phyloP scores from a whole-genome alignment of 2,329 filamentous ascomycete species.

The Trichoderma cornu-damae region DNA sequence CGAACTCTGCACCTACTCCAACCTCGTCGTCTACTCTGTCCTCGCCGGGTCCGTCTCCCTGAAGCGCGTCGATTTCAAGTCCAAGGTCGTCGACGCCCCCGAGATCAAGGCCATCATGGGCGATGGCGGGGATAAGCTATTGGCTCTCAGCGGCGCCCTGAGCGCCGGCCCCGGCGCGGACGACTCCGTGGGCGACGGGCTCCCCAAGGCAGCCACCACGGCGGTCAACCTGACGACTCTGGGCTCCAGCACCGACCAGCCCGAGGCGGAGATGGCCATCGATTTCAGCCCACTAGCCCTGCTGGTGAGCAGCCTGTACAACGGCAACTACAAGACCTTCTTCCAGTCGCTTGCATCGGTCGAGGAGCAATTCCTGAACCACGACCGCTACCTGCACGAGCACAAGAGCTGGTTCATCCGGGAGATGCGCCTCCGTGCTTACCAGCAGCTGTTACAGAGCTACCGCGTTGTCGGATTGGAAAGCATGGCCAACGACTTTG shows the following conservation, averaged over 20 bases:
- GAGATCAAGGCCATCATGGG: conserved; percentile 98
- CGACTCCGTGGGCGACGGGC: conserved; percentile 62
- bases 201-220: conserved; percentile 48
- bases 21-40: conserved; percentile 90
- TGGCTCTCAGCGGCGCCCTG: conserved; percentile 72
- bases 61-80: conserved; percentile 97
- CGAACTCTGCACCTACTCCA: conserved; percentile 95
- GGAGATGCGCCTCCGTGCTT: conserved; percentile 94
- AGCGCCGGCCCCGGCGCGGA: conserved; percentile 79
- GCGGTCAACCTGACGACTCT: conserved; percentile 86
- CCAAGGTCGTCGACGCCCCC: conserved; percentile 95
- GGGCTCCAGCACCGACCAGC: conserved; percentile 63
- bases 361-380: conserved; percentile 88
- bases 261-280: conserved; percentile 73
- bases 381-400: conserved; percentile 92
- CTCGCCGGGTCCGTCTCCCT: conserved; percentile 90
- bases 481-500: conserved; percentile 96
- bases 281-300: conserved; percentile 86
- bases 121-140: conserved; percentile 78
- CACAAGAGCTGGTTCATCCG: conserved; percentile 96
- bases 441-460: conserved; percentile 94
- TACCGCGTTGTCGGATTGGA: conserved; percentile 95
- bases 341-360: conserved; percentile 85
- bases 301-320: conserved; percentile 87
- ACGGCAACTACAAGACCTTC: conserved; percentile 88